A percentile compares a stretch with the other conserved stretches of the same genome.
These are phyloP conservation scores for Parasitella parasitica DNA, from an alignment of 371 early-diverging fungal genomes.

Conservation along the genomic window DNA sequence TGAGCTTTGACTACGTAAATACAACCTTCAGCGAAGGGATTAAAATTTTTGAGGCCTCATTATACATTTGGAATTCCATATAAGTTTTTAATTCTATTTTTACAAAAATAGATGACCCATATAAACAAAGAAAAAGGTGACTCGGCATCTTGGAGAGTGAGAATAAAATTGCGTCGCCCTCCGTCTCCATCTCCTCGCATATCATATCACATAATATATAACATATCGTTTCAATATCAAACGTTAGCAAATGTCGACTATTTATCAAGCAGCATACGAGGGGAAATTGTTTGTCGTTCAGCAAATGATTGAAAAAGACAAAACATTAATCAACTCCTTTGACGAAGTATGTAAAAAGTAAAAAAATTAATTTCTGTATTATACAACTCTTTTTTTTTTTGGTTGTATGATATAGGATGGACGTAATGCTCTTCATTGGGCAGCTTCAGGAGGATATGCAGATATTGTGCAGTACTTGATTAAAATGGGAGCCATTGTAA, in stretches of 20 bases:
- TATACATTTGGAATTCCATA: background rate
- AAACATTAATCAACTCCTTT: constrained; percentile 37
- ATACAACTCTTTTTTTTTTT: too few species aligned
- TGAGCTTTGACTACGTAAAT: too few species aligned
- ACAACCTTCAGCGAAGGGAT: too few species aligned
- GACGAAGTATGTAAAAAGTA: constrained; percentile 51
- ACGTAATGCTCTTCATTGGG: constrained; percentile 47
- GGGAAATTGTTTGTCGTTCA: constrained; percentile 55
- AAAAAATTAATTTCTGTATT: too few species aligned
- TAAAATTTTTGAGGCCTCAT: too few species aligned
- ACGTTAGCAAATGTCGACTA: constrained; percentile 19
- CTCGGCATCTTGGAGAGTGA: background rate
- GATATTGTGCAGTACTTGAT: constrained; percentile 69
- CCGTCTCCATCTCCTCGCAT: too few species aligned
- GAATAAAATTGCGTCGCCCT: background rate
- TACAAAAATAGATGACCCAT: background rate
- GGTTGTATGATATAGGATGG: constrained; percentile 26
- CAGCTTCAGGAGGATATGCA: constrained; percentile 68
- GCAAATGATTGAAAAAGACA: constrained; percentile 54
- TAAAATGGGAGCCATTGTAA: constrained; percentile 52
- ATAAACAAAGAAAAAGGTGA: background rate
- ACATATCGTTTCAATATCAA: background rate
- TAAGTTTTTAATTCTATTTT: background rate
- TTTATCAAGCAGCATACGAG: constrained; percentile 56
- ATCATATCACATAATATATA: background rate